Base-by-base conservation (phyloP, 83 land plant genomes). In the Thuja plicata region DNA sequence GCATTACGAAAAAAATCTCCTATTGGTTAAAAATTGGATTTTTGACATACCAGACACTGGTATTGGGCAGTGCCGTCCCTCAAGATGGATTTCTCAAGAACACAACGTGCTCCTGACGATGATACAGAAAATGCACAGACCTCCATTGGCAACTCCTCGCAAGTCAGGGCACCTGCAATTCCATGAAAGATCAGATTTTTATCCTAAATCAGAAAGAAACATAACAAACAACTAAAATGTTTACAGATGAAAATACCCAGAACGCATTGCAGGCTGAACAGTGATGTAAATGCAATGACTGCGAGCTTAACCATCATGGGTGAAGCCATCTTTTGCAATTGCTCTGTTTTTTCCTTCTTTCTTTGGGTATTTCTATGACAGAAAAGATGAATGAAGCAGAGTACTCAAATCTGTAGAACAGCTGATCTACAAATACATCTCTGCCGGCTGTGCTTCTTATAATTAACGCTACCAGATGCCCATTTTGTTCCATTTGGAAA, bases 41-140 rank as follows among this genome's bases (percentile, higher is more conserved):
- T 15, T 3, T n/a, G 30, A n/a, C 40, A 30, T 52, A 84, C 86
- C 21, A 48, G 34, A 8, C 62, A 84, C 21, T 84, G 60, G 52
- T 30, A 84, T 34, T 48, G 86, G 6, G 27, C 35, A 52, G 5
- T 52, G 86, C 7, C 62, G 2, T 84, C 86, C 24, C 24, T 34
- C 40, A 84, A 8, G 35, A 84, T 52, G 5, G 86, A 48, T 35
- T 50, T 84, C 19, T 84, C 86, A 30, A 84, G 86, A n/a, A 84
- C 86, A 50, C 86, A 84, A 1, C 86, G 86, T 5, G 86, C 86
- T 50, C 86, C 86, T 15, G 86, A 30, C 1, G 86, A 32, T 5
- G 62, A 50, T 32, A 84, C 62, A 50, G 86, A 84, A 84, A 84
- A 84, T 52, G 86, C 86, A n/a, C 86, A 84, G 2, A 3, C 38